phyloP scores from a whole-genome alignment of 2,329 filamentous ascomycete genomes.

The Diaporthe velutina region DNA sequence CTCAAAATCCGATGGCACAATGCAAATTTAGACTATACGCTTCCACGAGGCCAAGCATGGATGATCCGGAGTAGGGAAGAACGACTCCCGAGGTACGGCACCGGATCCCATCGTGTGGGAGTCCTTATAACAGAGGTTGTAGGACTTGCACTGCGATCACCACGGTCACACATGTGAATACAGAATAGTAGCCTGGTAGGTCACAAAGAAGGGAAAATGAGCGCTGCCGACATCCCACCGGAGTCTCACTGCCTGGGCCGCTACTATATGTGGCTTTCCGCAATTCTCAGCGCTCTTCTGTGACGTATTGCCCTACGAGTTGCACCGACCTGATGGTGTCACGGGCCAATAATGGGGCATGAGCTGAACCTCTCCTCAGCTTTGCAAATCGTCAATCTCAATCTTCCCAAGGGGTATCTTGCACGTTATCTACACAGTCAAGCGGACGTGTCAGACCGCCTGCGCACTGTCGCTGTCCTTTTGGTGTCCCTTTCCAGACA shows the following conservation, averaged over 20 bases:
- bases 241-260: too few relatives aligned
- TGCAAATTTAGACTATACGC: not conserved
- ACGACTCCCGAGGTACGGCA: not conserved
- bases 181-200: too few relatives aligned
- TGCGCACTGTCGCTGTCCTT: not conserved
- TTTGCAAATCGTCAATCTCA: not conserved
- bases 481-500: not conserved
- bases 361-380: not conserved
- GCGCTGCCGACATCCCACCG: too few relatives aligned
- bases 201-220: not conserved
- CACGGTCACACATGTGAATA: not conserved
- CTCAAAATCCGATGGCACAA: not conserved
- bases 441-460: not conserved
- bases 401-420: constrained; percentile 38
- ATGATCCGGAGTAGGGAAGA: not conserved
- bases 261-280: not conserved
- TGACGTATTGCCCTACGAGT: too few relatives aligned
- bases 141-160: not conserved
- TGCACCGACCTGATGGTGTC: not conserved
- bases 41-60: not conserved
- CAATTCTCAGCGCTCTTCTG: too few relatives aligned
- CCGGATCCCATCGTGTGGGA: too few relatives aligned
- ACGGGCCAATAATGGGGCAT: not conserved
- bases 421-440: constrained; percentile 15
- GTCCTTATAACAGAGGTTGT: not conserved